Evolutionary conservation across 257 asterid species (phyloP).

Genomic region (Lycium ferocissimum): DNA sequence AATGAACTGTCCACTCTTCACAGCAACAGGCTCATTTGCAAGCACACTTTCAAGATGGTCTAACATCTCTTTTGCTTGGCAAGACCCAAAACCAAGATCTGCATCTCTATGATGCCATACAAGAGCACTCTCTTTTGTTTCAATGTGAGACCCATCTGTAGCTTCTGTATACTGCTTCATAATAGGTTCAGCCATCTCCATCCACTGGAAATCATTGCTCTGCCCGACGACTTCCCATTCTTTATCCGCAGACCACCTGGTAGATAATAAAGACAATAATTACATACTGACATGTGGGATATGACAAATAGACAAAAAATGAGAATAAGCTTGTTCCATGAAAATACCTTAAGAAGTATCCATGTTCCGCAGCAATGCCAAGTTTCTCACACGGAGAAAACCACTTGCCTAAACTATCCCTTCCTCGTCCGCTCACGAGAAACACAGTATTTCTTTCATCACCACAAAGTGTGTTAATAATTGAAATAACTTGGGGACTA

Average conservation of each 20-base stretch:
- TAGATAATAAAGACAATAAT: background rate
- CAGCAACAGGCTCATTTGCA: slow-evolving; percentile 59
- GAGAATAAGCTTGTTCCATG: background rate
- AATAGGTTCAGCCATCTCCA: slow-evolving; percentile 56
- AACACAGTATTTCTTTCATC: slow-evolving; percentile 50
- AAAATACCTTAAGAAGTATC: slow-evolving; percentile 51
- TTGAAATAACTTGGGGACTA: slow-evolving; percentile 44
- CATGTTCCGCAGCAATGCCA: slow-evolving; percentile 64
- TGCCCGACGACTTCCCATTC: slow-evolving; percentile 54
- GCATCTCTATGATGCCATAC: slow-evolving; percentile 64
- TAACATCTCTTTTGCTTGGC: slow-evolving; percentile 61
- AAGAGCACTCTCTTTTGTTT: slow-evolving; percentile 55
- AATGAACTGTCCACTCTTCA: slow-evolving; percentile 59
- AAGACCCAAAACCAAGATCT: slow-evolving; percentile 57
- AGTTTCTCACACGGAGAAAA: slow-evolving; percentile 54
- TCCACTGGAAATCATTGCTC: slow-evolving; percentile 54
- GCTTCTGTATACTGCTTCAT: slow-evolving; percentile 58
- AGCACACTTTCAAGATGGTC: slow-evolving; percentile 63
- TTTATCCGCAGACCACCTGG: slow-evolving; percentile 47
- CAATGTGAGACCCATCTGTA: slow-evolving; percentile 58
- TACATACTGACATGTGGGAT: background rate
- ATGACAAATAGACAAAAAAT: slow-evolving; percentile 18
- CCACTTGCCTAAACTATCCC: slow-evolving; percentile 55
- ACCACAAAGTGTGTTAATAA: slow-evolving; percentile 44
- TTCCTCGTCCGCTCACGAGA: slow-evolving; percentile 58